Evolutionary conservation across 2,329 filamentous ascomycete genomes (phyloP), one percentile per base, ranked within the genome.

Genomic region (Colletotrichum somersetense): DNA sequence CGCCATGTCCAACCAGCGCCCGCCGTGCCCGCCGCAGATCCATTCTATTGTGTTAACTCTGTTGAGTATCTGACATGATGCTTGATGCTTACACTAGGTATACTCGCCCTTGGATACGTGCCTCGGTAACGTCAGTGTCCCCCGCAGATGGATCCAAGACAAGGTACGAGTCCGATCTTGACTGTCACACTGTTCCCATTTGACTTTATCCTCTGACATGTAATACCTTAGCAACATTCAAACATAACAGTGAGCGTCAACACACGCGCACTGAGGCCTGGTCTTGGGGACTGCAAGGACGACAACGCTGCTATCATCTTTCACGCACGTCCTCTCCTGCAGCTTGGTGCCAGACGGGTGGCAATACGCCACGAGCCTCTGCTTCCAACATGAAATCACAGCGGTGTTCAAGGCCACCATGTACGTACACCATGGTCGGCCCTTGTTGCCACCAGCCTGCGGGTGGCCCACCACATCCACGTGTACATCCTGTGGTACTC

Each of bases 371-470:
- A 40, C 53, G 33, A 38, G 53, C 53, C 30, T 30, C 30, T 30
- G 53, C 53, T 33, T 56, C 56, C 16, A 18, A 59, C n/a, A 23
- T 46, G 40, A 59, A 59, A 33, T n/a, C 8, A 33, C 57, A 10
- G n/a, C 8, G 26, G 10, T 26, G 23, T 33, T 14, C 40, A 33
- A 26, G 7, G 18, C 40, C 35, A 58, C 35, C 40, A 57, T 7
- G 30, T 30, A 30, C 30, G 30, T 30, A 30, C 30, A 30, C 30
- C 35, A 38, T 38, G 55, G 33, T 44, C 14, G 14, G 30, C 57
- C 35, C 40, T 59, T 59, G 57, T 59, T 59, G 23, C 40, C 56
- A 35, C 40, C 40, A 20, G 35, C 40, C 56, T 42, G 38, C 38
- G 14, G 38, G 23, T 30, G 44, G 40, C 8, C 18, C 23, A 44